Conservation (phyloP, 2,329 filamentous ascomycete species). For the Arachnopeziza araneosa region DNA sequence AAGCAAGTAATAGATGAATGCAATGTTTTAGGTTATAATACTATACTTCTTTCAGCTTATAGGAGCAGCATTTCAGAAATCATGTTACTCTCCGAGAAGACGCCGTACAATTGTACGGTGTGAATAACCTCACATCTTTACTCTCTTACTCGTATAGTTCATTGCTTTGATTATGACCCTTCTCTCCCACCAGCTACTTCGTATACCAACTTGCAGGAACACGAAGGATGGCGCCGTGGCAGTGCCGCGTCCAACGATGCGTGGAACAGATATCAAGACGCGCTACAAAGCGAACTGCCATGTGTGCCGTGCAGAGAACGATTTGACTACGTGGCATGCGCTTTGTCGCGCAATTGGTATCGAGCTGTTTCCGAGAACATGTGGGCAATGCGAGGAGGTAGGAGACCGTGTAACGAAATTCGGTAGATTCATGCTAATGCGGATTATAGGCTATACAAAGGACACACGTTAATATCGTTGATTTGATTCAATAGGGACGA, state of each 20-base stretch:
- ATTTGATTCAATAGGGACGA: slow-evolving; percentile 16
- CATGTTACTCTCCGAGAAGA: too few relatives aligned
- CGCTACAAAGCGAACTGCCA: slow-evolving; percentile 19
- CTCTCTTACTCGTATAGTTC: too few relatives aligned
- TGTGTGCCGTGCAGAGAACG: slow-evolving; percentile 20
- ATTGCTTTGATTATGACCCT: slow-evolving; percentile 26
- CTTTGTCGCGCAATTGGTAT: slow-evolving; percentile 20
- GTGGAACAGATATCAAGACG: slow-evolving; percentile 20
- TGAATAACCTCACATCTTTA: too few relatives aligned
- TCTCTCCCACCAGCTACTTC: slow-evolving; percentile 26
- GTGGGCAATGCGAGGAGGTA: slow-evolving; percentile 18
- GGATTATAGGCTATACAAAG: slow-evolving; percentile 16
- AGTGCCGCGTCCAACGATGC: slow-evolving; percentile 33
- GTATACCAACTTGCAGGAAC: slow-evolving; percentile 23
- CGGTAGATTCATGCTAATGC: slow-evolving; percentile 14
- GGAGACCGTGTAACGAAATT: slow-evolving; percentile 13
- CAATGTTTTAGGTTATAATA: too few relatives aligned
- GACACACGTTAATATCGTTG: slow-evolving; percentile 11
- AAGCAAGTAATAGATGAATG: too few relatives aligned
- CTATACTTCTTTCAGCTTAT: too few relatives aligned
- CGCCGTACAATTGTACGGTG: too few relatives aligned
- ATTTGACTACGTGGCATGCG: slow-evolving; percentile 22
- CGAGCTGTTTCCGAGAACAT: slow-evolving; percentile 19
- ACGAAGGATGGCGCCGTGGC: slow-evolving; percentile 38
- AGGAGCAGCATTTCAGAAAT: too few relatives aligned